Evolutionary conservation across 2,329 filamentous ascomycete species (phyloP).

Genomic region (Cercospora beticola): DNA sequence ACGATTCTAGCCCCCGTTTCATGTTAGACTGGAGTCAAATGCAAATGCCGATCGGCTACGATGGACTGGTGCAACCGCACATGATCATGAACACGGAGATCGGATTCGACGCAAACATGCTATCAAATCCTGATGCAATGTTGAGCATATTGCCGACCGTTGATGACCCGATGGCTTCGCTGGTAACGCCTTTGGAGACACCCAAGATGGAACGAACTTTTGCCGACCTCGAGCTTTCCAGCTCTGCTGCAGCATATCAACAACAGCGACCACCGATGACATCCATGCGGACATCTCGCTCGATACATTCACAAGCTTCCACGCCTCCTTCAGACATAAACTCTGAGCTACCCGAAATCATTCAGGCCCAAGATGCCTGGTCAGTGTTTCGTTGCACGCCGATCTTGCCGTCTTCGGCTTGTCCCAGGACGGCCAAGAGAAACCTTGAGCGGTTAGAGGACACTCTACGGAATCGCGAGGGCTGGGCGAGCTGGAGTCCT

Average conservation of each 20-base stretch:
- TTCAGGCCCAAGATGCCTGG: slow-evolving; percentile 54
- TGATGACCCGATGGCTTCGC: slow-evolving; percentile 39
- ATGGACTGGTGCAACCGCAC: slow-evolving; percentile 45
- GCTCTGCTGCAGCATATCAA: slow-evolving; percentile 44
- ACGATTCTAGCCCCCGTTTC: slow-evolving; percentile 47
- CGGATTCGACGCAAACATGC: slow-evolving; percentile 45
- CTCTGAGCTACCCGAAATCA: slow-evolving; percentile 48
- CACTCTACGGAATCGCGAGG: slow-evolving; percentile 52
- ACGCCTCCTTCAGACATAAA: slow-evolving; percentile 25
- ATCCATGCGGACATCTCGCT: slow-evolving; percentile 36
- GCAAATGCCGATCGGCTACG: slow-evolving; percentile 47
- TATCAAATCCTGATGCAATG: slow-evolving; percentile 44
- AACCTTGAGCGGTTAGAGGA: slow-evolving; percentile 54
- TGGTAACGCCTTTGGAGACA: slow-evolving; percentile 50
- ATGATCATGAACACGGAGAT: slow-evolving; percentile 48
- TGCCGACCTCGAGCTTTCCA: slow-evolving; percentile 49
- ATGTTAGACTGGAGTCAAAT: slow-evolving; percentile 52
- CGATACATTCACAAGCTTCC: slow-evolving; percentile 19
- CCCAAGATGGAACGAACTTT: slow-evolving; percentile 49
- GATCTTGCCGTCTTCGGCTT: slow-evolving; percentile 49
- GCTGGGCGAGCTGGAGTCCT: slow-evolving; percentile 54
- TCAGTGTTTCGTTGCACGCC: slow-evolving; percentile 54
- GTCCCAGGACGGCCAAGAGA: slow-evolving; percentile 52
- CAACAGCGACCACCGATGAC: slow-evolving; percentile 38
- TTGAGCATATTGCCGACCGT: slow-evolving; percentile 49